Percentiles rank a stretch among this genome's conserved stretches.
Conservation (phyloP, 1,284 basidiomycete genomes). For the Erythrobasidium hasegawianum region DNA sequence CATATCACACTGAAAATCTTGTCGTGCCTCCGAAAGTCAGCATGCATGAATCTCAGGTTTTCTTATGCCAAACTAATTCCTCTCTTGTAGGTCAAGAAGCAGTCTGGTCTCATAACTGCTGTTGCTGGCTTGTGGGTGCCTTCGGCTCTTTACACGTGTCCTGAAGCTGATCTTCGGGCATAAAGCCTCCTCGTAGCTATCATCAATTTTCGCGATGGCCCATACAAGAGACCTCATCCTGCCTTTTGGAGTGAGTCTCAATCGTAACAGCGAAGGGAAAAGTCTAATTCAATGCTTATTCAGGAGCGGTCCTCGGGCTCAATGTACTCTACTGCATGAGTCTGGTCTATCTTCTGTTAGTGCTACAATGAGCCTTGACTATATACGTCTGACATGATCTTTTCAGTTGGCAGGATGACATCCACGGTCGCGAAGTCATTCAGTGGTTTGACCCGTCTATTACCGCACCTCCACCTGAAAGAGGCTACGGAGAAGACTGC, state of each 20-base stretch:
- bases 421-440: constrained; percentile 16
- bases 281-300: neutral
- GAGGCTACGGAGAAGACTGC: constrained; percentile 19
- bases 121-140: constrained; percentile 34
- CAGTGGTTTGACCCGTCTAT: constrained; percentile 25
- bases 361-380: constrained; percentile 7
- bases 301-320: constrained; percentile 59
- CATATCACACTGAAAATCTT: constrained; percentile 33
- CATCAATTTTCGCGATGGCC: constrained; percentile 79
- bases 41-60: neutral
- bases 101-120: constrained; percentile 33
- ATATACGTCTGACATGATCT: neutral
- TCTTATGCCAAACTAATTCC: neutral
- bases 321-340: constrained; percentile 75
- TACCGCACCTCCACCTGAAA: constrained; percentile 10
- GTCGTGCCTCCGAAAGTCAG: constrained; percentile 18
- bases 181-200: constrained; percentile 61
- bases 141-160: neutral
- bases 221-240: constrained; percentile 68
- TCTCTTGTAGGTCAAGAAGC: constrained; percentile 9
- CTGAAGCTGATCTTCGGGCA: neutral
- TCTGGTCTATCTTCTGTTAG: constrained; percentile 58
- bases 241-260: constrained; percentile 42
- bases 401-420: constrained; percentile 24
- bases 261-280: neutral